Base-by-base conservation (phyloP, 2,329 filamentous ascomycete genomes). In the Huntiella savannae region DNA sequence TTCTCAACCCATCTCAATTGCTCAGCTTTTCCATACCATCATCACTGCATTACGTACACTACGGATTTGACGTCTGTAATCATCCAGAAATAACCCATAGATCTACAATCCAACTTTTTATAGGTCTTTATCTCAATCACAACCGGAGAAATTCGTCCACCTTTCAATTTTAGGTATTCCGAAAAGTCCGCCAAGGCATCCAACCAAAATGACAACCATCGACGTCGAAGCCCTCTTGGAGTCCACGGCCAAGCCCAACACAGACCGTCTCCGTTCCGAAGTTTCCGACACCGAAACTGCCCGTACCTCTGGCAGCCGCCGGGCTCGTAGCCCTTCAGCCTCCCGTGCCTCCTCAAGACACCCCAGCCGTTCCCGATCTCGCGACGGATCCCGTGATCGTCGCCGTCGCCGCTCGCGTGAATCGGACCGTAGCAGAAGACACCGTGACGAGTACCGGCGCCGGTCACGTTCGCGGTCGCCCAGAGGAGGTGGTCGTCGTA, bases 161-260 rank as follows among this genome's bases (percentile, higher is more conserved):
- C 22, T 28, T 28, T 28, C 22, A 28, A 28, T 28, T 28, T 28
- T 28, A 28, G 22, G 16, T 16, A 16, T 40, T 17, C 37, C 13
- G 37, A 40, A 17, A 12, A 19, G 22, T 28, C 22, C 22, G 22
- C 22, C 5, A 28, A 28, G 22, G 22, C 22, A 28, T 28, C 22
- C 43, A 35, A 36, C 3, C 8, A 49, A 33, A 40, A 71, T 71
- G 67, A 62, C 66, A 45, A 65, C 62, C 48, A 59, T 71, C 55
- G 85, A 93, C 59, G 84, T 95, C 56, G 87, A 95, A 69, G 84
- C 85, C 54, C 73, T 95, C 53, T 77, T 95, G 55, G 86, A 94
- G 63, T 83, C 82, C 44, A 84, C 82, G 52, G 83, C 82, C 45
- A 78, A 77, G 59, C 68, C 70, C 53, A 64, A 66, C 46, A 65